Base-by-base conservation (phyloP, 2,329 filamentous ascomycete species). In the Penicillium sp. region DNA sequence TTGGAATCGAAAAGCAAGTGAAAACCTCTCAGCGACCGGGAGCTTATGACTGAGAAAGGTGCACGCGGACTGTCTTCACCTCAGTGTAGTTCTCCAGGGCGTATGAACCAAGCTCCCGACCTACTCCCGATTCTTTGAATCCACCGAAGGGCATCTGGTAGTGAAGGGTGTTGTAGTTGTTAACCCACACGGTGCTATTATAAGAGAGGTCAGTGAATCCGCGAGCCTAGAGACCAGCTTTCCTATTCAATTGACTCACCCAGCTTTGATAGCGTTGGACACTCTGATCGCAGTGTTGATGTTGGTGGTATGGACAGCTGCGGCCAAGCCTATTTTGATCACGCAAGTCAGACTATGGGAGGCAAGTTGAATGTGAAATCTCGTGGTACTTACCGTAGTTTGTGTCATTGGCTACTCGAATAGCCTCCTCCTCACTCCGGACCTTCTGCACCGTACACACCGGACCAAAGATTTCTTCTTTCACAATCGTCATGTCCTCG, bases 381-480 rank as follows among this genome's bases (percentile, higher is more conserved):
- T 18, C 1, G 10, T n/a, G 6, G 58, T 83, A 85, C 53, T 82
- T 79, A 60, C 88, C 89, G 71, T 90, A 92, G 56, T 81, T 86
- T 64, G 83, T 88, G 70, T 83, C 80, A 78, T 94, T 93, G 55
- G 85, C 88, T 38, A 88, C 74, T 41, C 76, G 74, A 64, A 93
- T 80, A 37, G 84, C 88, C 41, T 91, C 84, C 23, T 83, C 83
- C 73, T 90, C 86, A 62, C 81, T 84, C 78, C 86, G 84, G 75
- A 93, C 91, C 60, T 86, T 87, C 62, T 83, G 81, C 59, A 93
- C 82, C 40, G 86, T 82, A 69, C 88, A 86, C 31, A 91, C 89
- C 3, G 90, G 90, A 21, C 89, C 90, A 69, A 93, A 94, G 51
- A 90, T 89, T 70, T 94, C 89, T 67, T 91, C 87, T 61, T 83